Base-by-base conservation (phyloP, 805 yeast genomes). In the Metschnikowia corniflorae region DNA sequence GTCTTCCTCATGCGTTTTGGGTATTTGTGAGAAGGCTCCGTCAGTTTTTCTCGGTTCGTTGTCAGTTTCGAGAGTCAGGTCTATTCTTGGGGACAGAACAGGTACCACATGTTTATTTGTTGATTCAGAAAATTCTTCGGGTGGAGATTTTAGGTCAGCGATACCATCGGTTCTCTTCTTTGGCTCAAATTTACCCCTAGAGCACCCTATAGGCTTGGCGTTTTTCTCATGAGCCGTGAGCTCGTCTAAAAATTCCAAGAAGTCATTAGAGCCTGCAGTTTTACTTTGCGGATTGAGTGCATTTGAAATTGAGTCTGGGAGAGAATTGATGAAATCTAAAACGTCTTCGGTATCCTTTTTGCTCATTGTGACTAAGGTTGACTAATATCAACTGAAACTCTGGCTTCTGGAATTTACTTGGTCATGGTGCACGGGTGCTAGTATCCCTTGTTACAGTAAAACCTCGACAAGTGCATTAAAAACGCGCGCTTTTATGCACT, bases 261-360 rank as follows among this genome's bases (percentile, higher is more conserved):
- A 69, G 31, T 73, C 75, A 41, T 71, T 77, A 46, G 74, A 72
- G 2, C 54, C 71, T 24, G 40, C 26, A 6, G 50, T 54, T 30
- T 57, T 48, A 13, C 42, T 40, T 18, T 26, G 31, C 4, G 31
- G 39, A 9, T 25, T 28, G 9, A 46, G 40, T 45, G 49, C 24
- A 37, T 29, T 27, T 37, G 46, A 18, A 40, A 61, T 63, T 16
- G 71, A 68, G 33, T 81, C 87, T 3, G 94, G 93, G 31, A 87
- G 71, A 1, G 89, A 82, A 52, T 83, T 87, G 48, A 85, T 70
- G 54, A 86, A 86, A 45, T 84, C 91, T 37, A 85, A 69, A 5
- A 85, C 91, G 50, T 84, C 91, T 45, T 82, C 85, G 16, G 80
- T 79, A 40, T 80, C 82, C 26, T 41, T 40, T 31, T 27, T 44